These are phyloP conservation scores for Hippophae gyantsensis DNA, from an alignment of 306 rosid genomes.

Conservation along the genomic window DNA sequence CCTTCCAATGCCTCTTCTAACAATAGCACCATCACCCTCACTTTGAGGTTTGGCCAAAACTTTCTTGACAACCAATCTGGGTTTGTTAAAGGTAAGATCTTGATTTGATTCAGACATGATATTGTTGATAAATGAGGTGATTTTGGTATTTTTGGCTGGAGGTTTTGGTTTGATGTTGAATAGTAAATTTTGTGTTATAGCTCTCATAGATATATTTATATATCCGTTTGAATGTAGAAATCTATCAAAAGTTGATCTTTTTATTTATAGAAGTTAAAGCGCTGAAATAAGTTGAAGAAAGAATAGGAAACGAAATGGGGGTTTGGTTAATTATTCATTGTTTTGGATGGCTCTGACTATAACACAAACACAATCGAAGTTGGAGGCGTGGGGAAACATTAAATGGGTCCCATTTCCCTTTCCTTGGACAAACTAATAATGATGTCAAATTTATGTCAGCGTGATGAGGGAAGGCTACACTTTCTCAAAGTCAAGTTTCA, in stretches of 20 bases:
- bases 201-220: constrained; percentile 9
- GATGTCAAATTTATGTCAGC: constrained; percentile 30
- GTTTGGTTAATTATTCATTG: not conserved
- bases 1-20: constrained; percentile 54
- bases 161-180: not conserved
- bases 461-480: constrained; percentile 12
- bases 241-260: not conserved
- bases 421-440: constrained; percentile 18
- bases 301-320: not conserved
- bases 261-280: not conserved
- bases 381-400: constrained; percentile 13
- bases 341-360: constrained; percentile 6
- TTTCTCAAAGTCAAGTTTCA: too few relatives aligned
- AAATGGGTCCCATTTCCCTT: constrained; percentile 21
- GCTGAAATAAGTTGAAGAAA: not conserved
- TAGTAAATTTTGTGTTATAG: constrained; percentile 2
- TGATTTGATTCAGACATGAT: constrained; percentile 39
- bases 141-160: not conserved
- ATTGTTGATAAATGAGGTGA: constrained; percentile 9
- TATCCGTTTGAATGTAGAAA: not conserved
- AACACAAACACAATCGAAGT: not conserved
- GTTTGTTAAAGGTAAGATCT: constrained; percentile 25
- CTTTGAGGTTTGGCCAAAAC: constrained; percentile 32
- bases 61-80: constrained; percentile 56
- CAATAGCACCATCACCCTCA: constrained; percentile 43